These are phyloP conservation scores for Coccomyxa sp. DNA, from an alignment of 139 green algal species.

Conservation along the genomic window DNA sequence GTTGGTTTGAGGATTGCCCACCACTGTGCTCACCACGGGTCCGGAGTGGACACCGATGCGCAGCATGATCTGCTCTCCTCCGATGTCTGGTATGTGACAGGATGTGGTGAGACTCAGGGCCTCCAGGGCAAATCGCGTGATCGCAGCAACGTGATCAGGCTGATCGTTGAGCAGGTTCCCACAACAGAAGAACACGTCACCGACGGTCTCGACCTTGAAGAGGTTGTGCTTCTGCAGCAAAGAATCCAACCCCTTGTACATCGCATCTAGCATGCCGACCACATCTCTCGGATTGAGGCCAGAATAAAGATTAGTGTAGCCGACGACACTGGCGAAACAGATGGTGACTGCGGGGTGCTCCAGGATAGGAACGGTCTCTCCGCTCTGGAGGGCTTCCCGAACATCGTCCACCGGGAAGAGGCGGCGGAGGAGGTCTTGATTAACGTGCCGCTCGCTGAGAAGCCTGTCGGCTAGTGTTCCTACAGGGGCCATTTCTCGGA, in stretches of 20 bases:
- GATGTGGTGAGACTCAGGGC: background rate
- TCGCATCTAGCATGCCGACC: conserved; percentile 9
- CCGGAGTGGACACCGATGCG: conserved; percentile 17
- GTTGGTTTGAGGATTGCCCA: conserved; percentile 27
- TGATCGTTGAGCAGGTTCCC: conserved; percentile 17
- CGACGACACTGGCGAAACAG: background rate
- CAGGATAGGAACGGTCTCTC: background rate
- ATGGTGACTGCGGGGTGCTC: background rate
- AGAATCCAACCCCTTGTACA: conserved; percentile 13
- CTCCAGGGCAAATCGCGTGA: conserved; percentile 26
- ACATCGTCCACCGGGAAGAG: background rate
- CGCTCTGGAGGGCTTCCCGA: background rate
- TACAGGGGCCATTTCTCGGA: background rate
- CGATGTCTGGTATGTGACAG: background rate
- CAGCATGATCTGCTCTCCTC: background rate
- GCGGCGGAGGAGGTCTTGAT: background rate
- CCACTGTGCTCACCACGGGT: conserved; percentile 33
- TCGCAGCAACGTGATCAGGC: conserved; percentile 14
- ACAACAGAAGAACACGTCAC: conserved; percentile 4
- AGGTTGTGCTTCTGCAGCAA: conserved; percentile 8
- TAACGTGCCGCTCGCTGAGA: background rate
- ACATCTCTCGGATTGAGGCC: background rate
- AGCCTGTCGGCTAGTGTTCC: background rate
- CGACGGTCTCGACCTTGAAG: conserved; percentile 22
- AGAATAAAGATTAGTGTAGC: background rate